Percentiles rank a stretch among this genome's conserved stretches.
Conservation (phyloP, 768 basidiomycete species). For the Mrakia blollopis region DNA sequence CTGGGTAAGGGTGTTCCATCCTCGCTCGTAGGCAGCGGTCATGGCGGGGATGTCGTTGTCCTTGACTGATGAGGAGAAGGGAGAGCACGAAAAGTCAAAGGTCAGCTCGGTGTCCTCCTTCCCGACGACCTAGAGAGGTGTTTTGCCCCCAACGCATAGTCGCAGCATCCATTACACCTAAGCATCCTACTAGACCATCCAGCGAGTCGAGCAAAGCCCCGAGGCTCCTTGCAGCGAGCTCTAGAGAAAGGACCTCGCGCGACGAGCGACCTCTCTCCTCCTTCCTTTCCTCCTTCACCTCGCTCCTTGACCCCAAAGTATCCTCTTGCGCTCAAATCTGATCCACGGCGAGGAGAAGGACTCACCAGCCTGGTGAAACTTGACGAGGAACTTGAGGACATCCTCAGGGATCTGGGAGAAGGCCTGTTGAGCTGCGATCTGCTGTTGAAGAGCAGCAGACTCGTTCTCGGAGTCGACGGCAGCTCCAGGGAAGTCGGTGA, state of each 20-base stretch:
- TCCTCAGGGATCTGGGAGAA: slow-evolving; percentile 29
- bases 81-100: not conserved
- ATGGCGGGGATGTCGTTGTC: slow-evolving; percentile 89
- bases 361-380: slow-evolving; percentile 30
- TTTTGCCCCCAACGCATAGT: no score
- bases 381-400: slow-evolving; percentile 31
- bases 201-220: not conserved
- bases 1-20: slow-evolving; percentile 95
- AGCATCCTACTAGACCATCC: not conserved
- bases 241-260: not conserved
- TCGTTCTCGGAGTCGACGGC: slow-evolving; percentile 7
- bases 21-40: slow-evolving; percentile 87
- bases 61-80: slow-evolving; percentile 47
- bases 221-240: not conserved
- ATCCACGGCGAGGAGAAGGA: not conserved
- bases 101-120: not conserved
- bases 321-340: not conserved
- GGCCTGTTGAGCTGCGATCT: slow-evolving; percentile 23
- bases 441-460: slow-evolving; percentile 19
- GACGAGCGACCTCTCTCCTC: not conserved
- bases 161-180: not conserved
- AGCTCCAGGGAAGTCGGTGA: slow-evolving; percentile 16
- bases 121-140: no score
- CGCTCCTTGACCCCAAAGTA: not conserved
- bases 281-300: not conserved